Percentiles rank a stretch among this genome's conserved stretches.
Conservation (phyloP, 83 land plant genomes). For the Larix sibirica region DNA sequence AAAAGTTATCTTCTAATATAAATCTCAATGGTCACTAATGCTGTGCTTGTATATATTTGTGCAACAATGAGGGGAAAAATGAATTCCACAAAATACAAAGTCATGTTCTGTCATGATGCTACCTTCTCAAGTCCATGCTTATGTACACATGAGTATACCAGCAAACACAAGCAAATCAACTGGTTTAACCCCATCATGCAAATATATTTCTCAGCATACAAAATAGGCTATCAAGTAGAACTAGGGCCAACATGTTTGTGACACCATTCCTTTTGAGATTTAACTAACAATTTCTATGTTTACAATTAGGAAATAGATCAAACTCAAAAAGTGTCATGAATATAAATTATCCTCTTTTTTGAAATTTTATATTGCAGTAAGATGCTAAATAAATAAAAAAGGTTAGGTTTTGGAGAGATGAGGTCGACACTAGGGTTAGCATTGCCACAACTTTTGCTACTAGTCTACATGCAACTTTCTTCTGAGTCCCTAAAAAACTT, state of each 20-base stretch:
- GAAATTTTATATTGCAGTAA: too few relatives aligned
- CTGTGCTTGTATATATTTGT: not conserved
- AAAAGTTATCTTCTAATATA: not conserved
- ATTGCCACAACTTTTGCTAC: too few relatives aligned
- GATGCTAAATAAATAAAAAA: too few relatives aligned
- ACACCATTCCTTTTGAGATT: not conserved
- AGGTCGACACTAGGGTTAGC: too few relatives aligned
- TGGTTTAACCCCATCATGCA: not conserved
- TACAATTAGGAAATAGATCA: not conserved
- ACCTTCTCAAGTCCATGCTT: not conserved
- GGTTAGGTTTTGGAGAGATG: too few relatives aligned
- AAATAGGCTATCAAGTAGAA: not conserved
- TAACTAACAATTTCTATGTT: not conserved
- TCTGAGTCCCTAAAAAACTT: too few relatives aligned
- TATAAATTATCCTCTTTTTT: too few relatives aligned
- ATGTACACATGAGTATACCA: not conserved
- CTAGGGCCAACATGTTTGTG: not conserved
- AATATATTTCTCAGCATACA: not conserved
- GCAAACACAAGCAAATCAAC: not conserved
- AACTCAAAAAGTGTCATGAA: not conserved
- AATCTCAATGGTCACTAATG: not conserved
- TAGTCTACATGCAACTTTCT: too few relatives aligned
- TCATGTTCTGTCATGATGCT: not conserved
- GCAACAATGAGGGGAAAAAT: not conserved
- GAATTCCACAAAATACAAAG: not conserved